Base-by-base conservation (phyloP, 345 rosid species). In the Brassica juncea region DNA sequence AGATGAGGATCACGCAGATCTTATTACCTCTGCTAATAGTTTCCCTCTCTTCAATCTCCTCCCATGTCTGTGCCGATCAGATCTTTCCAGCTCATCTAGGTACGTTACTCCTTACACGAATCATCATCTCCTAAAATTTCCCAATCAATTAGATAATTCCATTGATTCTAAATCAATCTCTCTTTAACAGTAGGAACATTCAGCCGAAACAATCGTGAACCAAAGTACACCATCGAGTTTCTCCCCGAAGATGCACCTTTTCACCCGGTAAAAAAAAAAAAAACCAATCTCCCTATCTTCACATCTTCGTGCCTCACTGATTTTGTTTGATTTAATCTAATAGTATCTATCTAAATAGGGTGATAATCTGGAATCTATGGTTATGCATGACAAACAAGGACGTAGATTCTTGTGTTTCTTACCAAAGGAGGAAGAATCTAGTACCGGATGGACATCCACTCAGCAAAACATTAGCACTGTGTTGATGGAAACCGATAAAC, bases 401-500 rank as follows among this genome's bases (percentile, higher is more conserved):
- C 59, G 59, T 70, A 80, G 85, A 60, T 90, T 31, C 52, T 55
- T 85, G 58, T 95, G 99, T 81, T 95, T 30, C 87, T 87, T 95
- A 84, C 99, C 98, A 6, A 90, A 89, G 84, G 90, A 89, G 68
- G 96, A 90, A 84, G 86, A 88, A 81, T 73, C 82, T 16, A 87
- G 73, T 77, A 86, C 79, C 27, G 89, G 59, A 64, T 87, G 75
- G 85, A 80, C 86, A 15, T 72, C 83, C 52, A 73, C 25, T 52
- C 94, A 70, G 81, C 84, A 85, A 30, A 94, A 94, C 68, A 75
- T 78, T 2, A 94, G 89, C 82, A 89, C 89, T 82, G 80, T 91
- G 88, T 87, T 94, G 84, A 82, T 93, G 86, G 98, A 93, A 54
- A 83, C 91, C 2, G 92, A 91, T 84, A 87, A 86, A 74, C 91